Base-by-base conservation (phyloP, 768 basidiomycete species). In the Gloeopeniophorella convolvens region DNA sequence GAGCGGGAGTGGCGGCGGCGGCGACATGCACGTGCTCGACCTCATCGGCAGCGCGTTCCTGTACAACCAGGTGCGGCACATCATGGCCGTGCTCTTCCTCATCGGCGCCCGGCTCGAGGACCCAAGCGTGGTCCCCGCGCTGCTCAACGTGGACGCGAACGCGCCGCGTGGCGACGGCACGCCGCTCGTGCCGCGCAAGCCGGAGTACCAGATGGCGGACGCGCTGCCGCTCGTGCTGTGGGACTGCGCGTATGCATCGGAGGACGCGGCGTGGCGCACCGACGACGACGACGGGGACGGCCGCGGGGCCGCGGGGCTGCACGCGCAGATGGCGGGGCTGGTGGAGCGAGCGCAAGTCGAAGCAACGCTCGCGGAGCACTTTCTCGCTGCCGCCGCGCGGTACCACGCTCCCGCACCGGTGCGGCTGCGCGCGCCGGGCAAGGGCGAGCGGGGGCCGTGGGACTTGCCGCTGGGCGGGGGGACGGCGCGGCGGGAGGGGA, bases 61-160 rank as follows among this genome's bases (percentile, higher is more conserved):
- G 34, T 97, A 93, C 67, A 91, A 98, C 67, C 94, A 96, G 72
- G 94, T 96, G 12, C 79, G 94, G 31, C 91, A 94, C 60, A 94
- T 96, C 68, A 86, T 96, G 78, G 89, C 88, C 2, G 65, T 95
- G 42, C 74, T 98, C 16, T 90, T 97, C 66, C 81, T 96, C 42
- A 78, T 95, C 44, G 95, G 93, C 15, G 67, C 84, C 0, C 80
- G 86, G 0, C 74, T 92, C 47, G 95, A 97, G 62, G 61, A 69
- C 5, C 85, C 89, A 0, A 73, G 73, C 16, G 71, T 95, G 50
- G 70, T 97, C 12, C 70, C 78, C 10, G 70, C 81, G 10, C 72
- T 98, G 20, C 72, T 96, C 63, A 88, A 95, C 65, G 77, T 81
- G 16, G 75, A 77, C 35, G 67, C 56, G 48, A 70, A 67, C 33